phyloP scores from a whole-genome alignment of 2,329 filamentous ascomycete species.

The Aspergillus amoenus region DNA sequence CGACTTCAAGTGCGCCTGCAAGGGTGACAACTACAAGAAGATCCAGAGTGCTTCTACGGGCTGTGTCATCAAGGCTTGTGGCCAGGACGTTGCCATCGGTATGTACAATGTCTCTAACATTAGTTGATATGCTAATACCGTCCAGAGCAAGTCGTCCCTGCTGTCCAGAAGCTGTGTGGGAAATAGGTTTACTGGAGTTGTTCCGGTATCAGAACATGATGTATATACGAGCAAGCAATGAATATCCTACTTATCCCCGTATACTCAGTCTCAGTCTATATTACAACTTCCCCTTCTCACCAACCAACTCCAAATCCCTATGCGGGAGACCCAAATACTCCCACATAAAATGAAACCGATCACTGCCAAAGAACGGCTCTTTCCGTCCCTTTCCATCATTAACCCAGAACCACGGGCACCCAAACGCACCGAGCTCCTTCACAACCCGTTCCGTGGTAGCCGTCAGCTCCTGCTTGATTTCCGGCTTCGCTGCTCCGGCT shows the following conservation, averaged over 20 bases:
- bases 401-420: conserved; percentile 74
- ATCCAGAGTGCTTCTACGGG: not conserved
- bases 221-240: too few species aligned
- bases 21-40: not conserved
- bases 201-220: too few species aligned
- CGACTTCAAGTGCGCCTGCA: not conserved
- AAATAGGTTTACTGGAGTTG: too few species aligned
- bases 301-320: conserved; percentile 28
- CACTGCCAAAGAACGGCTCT: conserved; percentile 76
- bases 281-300: not conserved
- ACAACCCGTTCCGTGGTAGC: conserved; percentile 61
- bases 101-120: not conserved
- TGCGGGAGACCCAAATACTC: conserved; percentile 58
- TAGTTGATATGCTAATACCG: not conserved
- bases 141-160: not conserved
- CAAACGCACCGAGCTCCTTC: conserved; percentile 65
- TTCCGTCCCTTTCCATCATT: conserved; percentile 51
- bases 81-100: not conserved
- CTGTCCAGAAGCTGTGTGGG: not conserved
- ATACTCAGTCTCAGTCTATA: too few species aligned
- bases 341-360: conserved; percentile 65
- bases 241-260: too few species aligned
- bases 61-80: not conserved
- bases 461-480: conserved; percentile 56
- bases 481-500: conserved; percentile 48